Percentiles rank a stretch among this genome's conserved stretches.
These are phyloP conservation scores for Coemansia sp. DNA, from an alignment of 192 early-diverging fungal genomes.

Conservation along the genomic window DNA sequence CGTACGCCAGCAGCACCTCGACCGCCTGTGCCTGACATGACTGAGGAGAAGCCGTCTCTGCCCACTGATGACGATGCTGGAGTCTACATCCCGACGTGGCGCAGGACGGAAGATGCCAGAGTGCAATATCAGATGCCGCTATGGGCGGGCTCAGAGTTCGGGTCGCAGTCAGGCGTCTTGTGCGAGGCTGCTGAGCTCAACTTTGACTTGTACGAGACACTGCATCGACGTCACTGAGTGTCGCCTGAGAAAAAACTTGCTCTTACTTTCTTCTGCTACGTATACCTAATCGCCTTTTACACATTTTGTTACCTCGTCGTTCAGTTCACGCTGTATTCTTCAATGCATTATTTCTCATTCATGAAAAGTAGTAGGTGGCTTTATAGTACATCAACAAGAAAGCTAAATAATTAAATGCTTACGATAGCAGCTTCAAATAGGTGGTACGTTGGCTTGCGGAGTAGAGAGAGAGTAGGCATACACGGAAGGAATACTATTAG, in stretches of 20 bases:
- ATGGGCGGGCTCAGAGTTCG: constrained; percentile 35
- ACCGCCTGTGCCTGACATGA: background rate
- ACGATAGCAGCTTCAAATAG: background rate
- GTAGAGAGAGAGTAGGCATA: constrained; percentile 3
- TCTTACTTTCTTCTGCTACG: background rate
- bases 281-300: background rate
- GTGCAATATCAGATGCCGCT: constrained; percentile 16
- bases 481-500: constrained; percentile 8
- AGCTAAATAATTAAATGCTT: background rate
- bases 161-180: constrained; percentile 35
- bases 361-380: background rate
- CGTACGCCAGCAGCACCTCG: background rate
- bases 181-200: constrained; percentile 53
- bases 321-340: background rate
- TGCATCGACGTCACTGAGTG: constrained; percentile 34
- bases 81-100: constrained; percentile 55
- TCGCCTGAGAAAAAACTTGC: background rate
- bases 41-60: background rate
- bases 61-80: constrained; percentile 23
- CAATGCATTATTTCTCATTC: background rate
- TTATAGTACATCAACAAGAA: background rate
- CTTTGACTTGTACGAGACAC: constrained; percentile 54
- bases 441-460: background rate
- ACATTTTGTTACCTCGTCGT: constrained; percentile 6
- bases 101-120: constrained; percentile 13